These are phyloP conservation scores for Tricholoma hemisulphureum DNA, from an alignment of 768 basidiomycete species.

Conservation along the genomic window DNA sequence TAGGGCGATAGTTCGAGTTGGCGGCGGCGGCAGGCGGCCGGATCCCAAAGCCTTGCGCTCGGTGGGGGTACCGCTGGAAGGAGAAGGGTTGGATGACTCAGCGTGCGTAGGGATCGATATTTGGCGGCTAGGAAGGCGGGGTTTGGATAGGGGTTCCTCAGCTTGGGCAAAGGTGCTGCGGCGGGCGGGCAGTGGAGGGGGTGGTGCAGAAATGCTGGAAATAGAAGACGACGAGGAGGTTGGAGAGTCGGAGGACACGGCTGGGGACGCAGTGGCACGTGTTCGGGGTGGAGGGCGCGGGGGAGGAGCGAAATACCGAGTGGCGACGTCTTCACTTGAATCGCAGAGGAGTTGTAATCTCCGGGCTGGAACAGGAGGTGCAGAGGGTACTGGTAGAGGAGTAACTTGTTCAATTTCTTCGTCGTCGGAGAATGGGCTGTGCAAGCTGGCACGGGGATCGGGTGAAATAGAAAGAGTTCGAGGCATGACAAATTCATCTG, in stretches of 20 bases:
- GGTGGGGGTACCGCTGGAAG: conserved; percentile 18
- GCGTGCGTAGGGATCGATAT: conserved; percentile 13
- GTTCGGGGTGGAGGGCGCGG: conserved; percentile 39
- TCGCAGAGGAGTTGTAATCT: neutral
- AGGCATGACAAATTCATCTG: conserved; percentile 14
- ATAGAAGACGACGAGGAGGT: conserved; percentile 19
- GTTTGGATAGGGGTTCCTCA: conserved; percentile 23
- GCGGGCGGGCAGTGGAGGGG: conserved; percentile 46
- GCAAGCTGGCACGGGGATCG: conserved; percentile 13
- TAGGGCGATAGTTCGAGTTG: conserved; percentile 66
- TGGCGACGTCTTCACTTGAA: neutral
- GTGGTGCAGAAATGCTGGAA: conserved; percentile 3
- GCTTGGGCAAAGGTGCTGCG: conserved; percentile 26
- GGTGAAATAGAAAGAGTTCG: conserved; percentile 8
- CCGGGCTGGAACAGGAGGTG: conserved; percentile 17
- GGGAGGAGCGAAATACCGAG: conserved; percentile 15
- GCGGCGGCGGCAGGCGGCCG: conserved; percentile 63
- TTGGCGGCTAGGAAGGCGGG: conserved; percentile 27
- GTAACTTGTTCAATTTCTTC: conserved; percentile 3
- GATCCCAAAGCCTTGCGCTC: conserved; percentile 42
- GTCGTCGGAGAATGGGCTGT: conserved; percentile 25
- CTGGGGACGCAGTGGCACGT: conserved; percentile 18
- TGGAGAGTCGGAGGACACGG: conserved; percentile 6
- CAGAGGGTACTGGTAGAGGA: conserved; percentile 10
- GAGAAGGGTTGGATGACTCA: conserved; percentile 11